Percentiles rank a stretch among this genome's conserved stretches.
Conservation (phyloP, 306 rosid genomes). For the Cucurbita pepo region DNA sequence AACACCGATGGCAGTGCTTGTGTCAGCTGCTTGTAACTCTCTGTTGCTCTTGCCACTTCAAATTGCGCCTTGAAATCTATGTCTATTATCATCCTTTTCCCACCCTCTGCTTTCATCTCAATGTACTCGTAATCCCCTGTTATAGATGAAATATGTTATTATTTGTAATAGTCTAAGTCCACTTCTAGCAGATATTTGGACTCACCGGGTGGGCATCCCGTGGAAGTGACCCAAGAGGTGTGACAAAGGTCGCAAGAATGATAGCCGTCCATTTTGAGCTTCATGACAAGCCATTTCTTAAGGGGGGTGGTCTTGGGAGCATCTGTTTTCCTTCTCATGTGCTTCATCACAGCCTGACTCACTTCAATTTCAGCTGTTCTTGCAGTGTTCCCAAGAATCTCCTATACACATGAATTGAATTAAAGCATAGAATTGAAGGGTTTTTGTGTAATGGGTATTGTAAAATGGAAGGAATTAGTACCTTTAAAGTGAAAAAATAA, state of each 20-base stretch:
- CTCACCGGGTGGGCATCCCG: constrained; percentile 59
- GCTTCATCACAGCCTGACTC: constrained; percentile 26
- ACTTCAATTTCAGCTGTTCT: constrained; percentile 24
- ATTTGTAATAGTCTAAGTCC: too few relatives aligned
- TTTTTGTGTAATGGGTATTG: background rate
- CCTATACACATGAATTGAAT: constrained; percentile 15
- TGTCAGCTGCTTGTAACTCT: constrained; percentile 31
- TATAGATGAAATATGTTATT: too few relatives aligned
- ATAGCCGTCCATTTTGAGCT: constrained; percentile 37
- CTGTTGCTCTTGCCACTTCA: constrained; percentile 63
- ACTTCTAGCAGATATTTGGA: too few relatives aligned
- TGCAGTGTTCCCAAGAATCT: constrained; percentile 28
- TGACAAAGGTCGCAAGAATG: constrained; percentile 37
- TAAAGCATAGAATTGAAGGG: background rate
- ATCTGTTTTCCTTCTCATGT: constrained; percentile 19
- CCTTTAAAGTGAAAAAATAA: constrained; percentile 29
- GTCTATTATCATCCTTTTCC: constrained; percentile 41
- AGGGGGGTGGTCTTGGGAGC: constrained; percentile 16
- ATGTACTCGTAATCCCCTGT: constrained; percentile 60
- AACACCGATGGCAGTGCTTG: constrained; percentile 35
- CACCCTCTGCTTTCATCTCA: constrained; percentile 20
- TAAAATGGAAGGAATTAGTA: background rate
- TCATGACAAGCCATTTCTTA: constrained; percentile 33
- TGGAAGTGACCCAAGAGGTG: constrained; percentile 48
- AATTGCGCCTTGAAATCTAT: constrained; percentile 70